phyloP scores from a whole-genome alignment of 495 filamentous ascomycete species.

The Penicillium malachiteum region DNA sequence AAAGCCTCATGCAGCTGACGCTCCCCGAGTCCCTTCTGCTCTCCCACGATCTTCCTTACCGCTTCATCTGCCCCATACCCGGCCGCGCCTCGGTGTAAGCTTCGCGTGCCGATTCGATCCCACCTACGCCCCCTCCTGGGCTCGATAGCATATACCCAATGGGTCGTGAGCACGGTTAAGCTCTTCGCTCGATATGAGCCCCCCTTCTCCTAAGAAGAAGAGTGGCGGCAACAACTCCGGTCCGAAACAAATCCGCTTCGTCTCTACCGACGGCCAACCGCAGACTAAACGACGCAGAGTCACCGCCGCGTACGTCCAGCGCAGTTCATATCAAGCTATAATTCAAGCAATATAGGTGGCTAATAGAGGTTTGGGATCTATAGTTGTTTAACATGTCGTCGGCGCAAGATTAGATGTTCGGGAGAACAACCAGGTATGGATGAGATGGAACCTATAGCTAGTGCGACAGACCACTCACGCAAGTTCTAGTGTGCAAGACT shows the following conservation, averaged over 20 bases:
- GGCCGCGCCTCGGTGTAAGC: constrained; percentile 3
- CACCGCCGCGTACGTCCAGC: constrained; percentile 68
- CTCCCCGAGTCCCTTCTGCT: constrained; percentile 8
- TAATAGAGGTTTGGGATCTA: constrained; percentile 8
- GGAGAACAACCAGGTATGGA: constrained; percentile 64
- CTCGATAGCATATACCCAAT: constrained; percentile 29
- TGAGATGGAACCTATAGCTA: background rate
- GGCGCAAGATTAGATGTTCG: constrained; percentile 79
- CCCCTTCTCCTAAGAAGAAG: constrained; percentile 45
- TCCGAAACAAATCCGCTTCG: constrained; percentile 66
- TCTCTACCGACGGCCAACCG: constrained; percentile 77
- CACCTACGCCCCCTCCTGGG: background rate
- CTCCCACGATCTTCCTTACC: constrained; percentile 15
- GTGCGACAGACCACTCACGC: background rate
- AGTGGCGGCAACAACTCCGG: constrained; percentile 35
- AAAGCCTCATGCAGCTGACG: constrained; percentile 5
- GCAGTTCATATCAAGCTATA: background rate
- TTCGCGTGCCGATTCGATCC: constrained; percentile 5
- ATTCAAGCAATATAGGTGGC: constrained; percentile 13
- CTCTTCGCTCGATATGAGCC: constrained; percentile 47
- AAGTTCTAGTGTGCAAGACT: constrained; percentile 59
- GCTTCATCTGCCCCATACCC: constrained; percentile 14
- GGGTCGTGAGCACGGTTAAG: constrained; percentile 42
- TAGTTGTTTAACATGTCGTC: constrained; percentile 77
- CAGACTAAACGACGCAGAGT: constrained; percentile 78